Base-by-base conservation (phyloP, 2,329 filamentous ascomycete species). In the Phyllosticta ampelicida region DNA sequence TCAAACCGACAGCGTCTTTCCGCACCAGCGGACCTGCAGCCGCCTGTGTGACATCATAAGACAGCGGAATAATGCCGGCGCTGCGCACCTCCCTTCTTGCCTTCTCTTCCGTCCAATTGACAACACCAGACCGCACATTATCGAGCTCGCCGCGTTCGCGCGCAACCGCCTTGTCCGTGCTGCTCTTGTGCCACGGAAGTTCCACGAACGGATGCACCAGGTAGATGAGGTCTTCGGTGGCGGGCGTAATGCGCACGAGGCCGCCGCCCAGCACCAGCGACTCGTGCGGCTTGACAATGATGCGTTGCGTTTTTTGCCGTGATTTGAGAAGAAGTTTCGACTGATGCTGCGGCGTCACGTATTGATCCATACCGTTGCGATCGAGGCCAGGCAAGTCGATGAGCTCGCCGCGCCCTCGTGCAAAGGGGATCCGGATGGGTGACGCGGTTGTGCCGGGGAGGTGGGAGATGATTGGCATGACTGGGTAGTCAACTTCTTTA, bases 371-470 rank as follows among this genome's bases (percentile, higher is more conserved):
- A 16, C 84, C 67, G 23, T 84, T 86, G 51, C 94, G 85, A 9
- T 85, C 81, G 30, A 99, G 76, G 0, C 94, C 94, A 0, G 94
- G 94, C 13, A 99, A 79, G 69, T 99, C 94, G 65, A 99, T 89
- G 30, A 99, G 78, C 71, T 99, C 95, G 58, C 94, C 94, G 66
- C 84, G 87, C 21, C 88, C 87, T 60, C 83, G 84, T 51, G 91
- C 91, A 68, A 94, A 99, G 0, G 90, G 90, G 18, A 97, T 84
- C 26, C 94, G 86, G 64, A 99, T 97, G 0, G 94, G 94, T 0
- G 90, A 95, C 1, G 91, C 94, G 0, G 94, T 99, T 0, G 94
- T 99, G 9, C 95, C 94, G 0, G 94, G 89, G 2, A 96, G 78
- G 4, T 88, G 81, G 0, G 90, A 96, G 1, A 96, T 87, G 10